Base-by-base conservation (phyloP, 805 yeast species). In the Teunomyces atbi region DNA sequence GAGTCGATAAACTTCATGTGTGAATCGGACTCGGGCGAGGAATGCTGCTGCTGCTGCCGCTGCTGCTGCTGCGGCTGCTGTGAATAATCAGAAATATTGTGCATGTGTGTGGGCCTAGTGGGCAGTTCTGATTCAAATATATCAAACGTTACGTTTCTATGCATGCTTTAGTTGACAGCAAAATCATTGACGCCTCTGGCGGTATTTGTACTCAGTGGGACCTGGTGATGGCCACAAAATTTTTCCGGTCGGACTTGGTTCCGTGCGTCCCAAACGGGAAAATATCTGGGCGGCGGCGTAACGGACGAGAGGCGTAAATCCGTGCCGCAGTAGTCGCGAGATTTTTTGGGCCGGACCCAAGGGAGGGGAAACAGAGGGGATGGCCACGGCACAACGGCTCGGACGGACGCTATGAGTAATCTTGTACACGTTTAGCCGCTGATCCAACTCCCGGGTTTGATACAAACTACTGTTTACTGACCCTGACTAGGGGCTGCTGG, bases 1-100 rank as follows among this genome's bases (percentile, higher is more conserved):
- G 64, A 61, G 27, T 50, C 52, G 23, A 21, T 36, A n/a, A 20
- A 36, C 28, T 20, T 36, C 39, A 36, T 36, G 46, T 12, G 38
- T 20, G 38, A 20, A 19, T 19, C 28, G 28, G 38, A 28, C 8
- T 15, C 23, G 18, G 13, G 33, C 10, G 18, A 3, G 34, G 33
- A 6, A 30, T 26, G 12, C 33, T 32, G 37, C 28, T 30, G 20
- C 15, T 5, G 33, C 27, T 12, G 42, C 33, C 21, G 44, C 23
- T 5, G 18, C 20, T 28, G 15, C 23, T 40, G 35, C 10, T 21
- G 26, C 28, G 8, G 42, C 16, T 32, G 44, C 18, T 12, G 19
- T 16, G 28, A 11, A 30, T 40, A 26, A 7, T 27, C 20, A 27
- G 30, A 34, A 26, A 5, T 33, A 26, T 30, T n/a, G 13, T 26